A percentile compares a stretch with the other conserved stretches of the same genome.
Conservation (phyloP, 2,329 filamentous ascomycete species). For the Drechslerella dactyloides region DNA sequence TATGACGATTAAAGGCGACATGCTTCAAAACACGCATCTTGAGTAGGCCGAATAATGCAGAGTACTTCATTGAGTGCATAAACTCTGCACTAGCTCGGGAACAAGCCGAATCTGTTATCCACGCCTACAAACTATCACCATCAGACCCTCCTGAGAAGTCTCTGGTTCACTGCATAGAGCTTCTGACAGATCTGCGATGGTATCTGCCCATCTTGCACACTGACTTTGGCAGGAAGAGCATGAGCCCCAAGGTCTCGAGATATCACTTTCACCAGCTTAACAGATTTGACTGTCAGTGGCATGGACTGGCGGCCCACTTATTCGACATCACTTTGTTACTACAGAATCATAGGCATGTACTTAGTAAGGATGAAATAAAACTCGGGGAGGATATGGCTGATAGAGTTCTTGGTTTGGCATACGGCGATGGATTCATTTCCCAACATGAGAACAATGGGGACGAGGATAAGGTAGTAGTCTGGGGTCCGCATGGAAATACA, state of each 20-base stretch:
- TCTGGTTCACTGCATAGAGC: conserved; percentile 27
- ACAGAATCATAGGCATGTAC: conserved; percentile 26
- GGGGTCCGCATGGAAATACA: conserved; percentile 26
- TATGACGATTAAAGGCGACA: conserved; percentile 15
- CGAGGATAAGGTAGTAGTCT: conserved; percentile 14
- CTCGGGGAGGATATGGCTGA: conserved; percentile 28
- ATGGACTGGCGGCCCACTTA: conserved; percentile 37
- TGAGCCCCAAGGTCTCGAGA: conserved; percentile 17
- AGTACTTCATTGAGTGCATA: conserved; percentile 32
- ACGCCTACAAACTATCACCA: conserved; percentile 17
- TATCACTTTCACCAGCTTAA: conserved; percentile 40
- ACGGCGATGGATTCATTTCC: conserved; percentile 27
- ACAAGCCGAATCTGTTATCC: conserved; percentile 2
- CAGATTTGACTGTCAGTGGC: conserved; percentile 41
- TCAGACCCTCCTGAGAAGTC: conserved; percentile 10
- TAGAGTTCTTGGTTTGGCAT: conserved; percentile 25
- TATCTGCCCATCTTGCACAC: conserved; percentile 37
- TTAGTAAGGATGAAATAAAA: conserved; percentile 14
- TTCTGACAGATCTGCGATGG: conserved; percentile 43
- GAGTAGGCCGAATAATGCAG: conserved; percentile 19
- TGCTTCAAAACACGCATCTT: conserved; percentile 40
- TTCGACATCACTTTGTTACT: conserved; percentile 42
- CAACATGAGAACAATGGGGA: not conserved
- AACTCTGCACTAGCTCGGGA: not conserved
- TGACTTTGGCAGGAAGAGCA: not conserved